Evolutionary conservation across 371 early-diverging fungal genomes (phyloP).

Genomic region (Lichtheimia corymbifera): DNA sequence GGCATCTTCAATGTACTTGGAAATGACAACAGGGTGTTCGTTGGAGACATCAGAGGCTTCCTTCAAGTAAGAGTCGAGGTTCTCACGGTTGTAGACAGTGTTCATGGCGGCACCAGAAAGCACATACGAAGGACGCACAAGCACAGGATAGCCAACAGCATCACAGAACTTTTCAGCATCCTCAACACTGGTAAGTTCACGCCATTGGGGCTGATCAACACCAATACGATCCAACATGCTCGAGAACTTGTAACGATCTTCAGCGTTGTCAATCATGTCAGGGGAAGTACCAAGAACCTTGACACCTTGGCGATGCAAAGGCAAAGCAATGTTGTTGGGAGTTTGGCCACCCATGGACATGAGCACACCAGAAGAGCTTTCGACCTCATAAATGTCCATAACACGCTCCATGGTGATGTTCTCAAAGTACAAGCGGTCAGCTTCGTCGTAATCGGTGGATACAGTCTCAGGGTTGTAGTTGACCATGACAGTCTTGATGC

Average conservation of each 20-base stretch:
- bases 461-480: constrained; percentile 98
- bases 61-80: constrained; percentile 70
- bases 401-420: constrained; percentile 89
- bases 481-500: constrained; percentile 89
- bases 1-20: constrained; percentile 91
- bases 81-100: constrained; percentile 76
- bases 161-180: constrained; percentile 83
- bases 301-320: constrained; percentile 66
- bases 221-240: constrained; percentile 84
- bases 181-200: constrained; percentile 80
- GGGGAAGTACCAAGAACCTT: constrained; percentile 91
- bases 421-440: constrained; percentile 94
- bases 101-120: constrained; percentile 97
- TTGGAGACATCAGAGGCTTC: constrained; percentile 88
- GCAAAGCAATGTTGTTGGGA: constrained; percentile 93
- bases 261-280: constrained; percentile 87
- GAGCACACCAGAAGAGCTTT: constrained; percentile 79
- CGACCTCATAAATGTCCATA: constrained; percentile 90
- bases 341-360: constrained; percentile 91
- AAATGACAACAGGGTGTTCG: constrained; percentile 91
- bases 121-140: constrained; percentile 94
- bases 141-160: constrained; percentile 88
- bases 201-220: constrained; percentile 95
- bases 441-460: constrained; percentile 94
- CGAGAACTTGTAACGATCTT: constrained; percentile 93